Evolutionary conservation across 164 flowering plant genomes (phyloP), one percentile per base, ranked within the genome.

Genomic region (Macadamia integrifolia): DNA sequence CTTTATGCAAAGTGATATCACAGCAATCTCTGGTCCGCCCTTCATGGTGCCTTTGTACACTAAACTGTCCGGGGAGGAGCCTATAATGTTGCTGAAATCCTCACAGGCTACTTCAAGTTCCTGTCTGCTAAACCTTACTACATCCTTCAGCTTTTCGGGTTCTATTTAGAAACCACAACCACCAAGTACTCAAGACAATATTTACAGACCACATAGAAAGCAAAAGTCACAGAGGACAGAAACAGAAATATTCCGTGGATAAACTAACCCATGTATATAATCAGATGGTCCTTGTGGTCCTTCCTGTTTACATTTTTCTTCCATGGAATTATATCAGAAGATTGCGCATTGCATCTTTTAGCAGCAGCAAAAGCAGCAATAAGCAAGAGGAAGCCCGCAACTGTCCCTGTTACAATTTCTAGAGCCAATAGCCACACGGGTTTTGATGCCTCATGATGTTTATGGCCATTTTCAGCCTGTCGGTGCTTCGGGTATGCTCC

Each of bases 21-120:
- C 98, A 60, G 98, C 97, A 77, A 91, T 87, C 74, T 94, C 98
- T 23, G 90, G 88, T 52, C 98, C 96, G 66, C 84, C 91, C 75
- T 88, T 94, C 69, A 87, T 76, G 59, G 73, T 88, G 44, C 98
- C 98, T 72, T 94, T 94, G 74, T 94, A 94, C 35, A 90, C 86
- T 42, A 86, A 65, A 76, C 96, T 91, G 66, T 91, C 96, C 9
- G 92, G 84, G n/a, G 96, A 94, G 58, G 95, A 86, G 69, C 93
- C 98, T 72, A 94, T 94, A 13, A 94, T 91, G 78, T 94, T 94
- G 83, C 98, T 91, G 75, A 94, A 94, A 78, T 94, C 98, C 83
- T 91, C 98, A 74, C 98, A 94, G 2, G 98, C 96, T 48, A 90
- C 87, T 84, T 94, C 98, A 66, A 94, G 97, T 57, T 90, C 98